Conservation (phyloP, 345 rosid genomes). For the Bretschneidera sinensis region DNA sequence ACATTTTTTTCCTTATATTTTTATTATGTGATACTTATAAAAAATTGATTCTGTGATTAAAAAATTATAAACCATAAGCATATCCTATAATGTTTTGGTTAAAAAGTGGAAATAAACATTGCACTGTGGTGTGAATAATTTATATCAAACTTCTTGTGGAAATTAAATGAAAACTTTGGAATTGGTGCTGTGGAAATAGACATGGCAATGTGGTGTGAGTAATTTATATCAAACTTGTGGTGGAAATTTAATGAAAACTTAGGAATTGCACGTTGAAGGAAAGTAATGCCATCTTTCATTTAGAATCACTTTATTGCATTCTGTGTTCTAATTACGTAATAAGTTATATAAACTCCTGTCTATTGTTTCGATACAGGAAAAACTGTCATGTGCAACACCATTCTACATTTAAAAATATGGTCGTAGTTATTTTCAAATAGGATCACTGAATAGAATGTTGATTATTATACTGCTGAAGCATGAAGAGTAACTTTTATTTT, state of each 20-base stretch:
- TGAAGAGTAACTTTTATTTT: no score
- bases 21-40: no score
- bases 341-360: neutral
- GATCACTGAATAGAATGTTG: no score
- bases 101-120: neutral
- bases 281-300: neutral
- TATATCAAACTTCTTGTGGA: no score
- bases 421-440: neutral
- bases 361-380: neutral
- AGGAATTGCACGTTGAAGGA: neutral
- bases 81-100: no score
- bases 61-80: neutral
- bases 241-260: no score
- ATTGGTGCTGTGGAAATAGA: no score
- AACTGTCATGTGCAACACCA: neutral
- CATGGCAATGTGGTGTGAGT: neutral
- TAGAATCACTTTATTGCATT: neutral
- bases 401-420: neutral
- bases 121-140: neutral
- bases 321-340: neutral
- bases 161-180: no score
- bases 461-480: no score
- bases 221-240: no score
- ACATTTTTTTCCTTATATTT: no score
- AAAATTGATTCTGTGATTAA: neutral